These are phyloP conservation scores for Cladosporium oxysporum DNA, from an alignment of 2,329 filamentous ascomycete genomes.

Conservation along the genomic window DNA sequence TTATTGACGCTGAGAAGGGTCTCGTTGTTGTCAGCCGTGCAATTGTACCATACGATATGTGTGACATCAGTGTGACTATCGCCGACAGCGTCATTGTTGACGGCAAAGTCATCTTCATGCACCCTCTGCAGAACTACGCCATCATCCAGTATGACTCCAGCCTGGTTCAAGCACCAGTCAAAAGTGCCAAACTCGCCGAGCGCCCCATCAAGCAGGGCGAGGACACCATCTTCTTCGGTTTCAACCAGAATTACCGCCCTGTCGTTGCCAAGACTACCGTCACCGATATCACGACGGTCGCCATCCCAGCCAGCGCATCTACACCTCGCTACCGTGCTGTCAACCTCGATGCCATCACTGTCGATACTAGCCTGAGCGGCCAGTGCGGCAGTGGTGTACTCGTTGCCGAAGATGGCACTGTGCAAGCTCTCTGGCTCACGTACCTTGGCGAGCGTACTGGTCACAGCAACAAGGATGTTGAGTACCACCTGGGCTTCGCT, in stretches of 20 bases:
- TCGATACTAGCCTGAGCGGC: conserved; percentile 86
- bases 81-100: conserved; percentile 94
- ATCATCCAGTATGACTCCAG: conserved; percentile 92
- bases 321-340: conserved; percentile 92
- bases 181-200: conserved; percentile 80
- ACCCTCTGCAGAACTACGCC: conserved; percentile 94
- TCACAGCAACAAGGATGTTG: conserved; percentile 81
- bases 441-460: conserved; percentile 88
- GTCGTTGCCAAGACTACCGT: conserved; percentile 93
- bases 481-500: conserved; percentile 91
- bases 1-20: conserved; percentile 96
- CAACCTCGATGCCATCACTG: conserved; percentile 94
- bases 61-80: conserved; percentile 93
- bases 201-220: conserved; percentile 88
- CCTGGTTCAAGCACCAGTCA: conserved; percentile 89
- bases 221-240: conserved; percentile 95
- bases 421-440: conserved; percentile 94
- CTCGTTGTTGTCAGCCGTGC: conserved; percentile 92
- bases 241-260: conserved; percentile 91
- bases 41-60: conserved; percentile 93
- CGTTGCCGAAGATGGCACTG: conserved; percentile 83
- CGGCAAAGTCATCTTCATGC: conserved; percentile 92
- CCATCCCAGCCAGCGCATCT: conserved; percentile 88
- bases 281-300: conserved; percentile 95
- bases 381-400: conserved; percentile 95